phyloP scores from a whole-genome alignment of 2,329 filamentous ascomycete species.

The Paecilomyces niveus region DNA sequence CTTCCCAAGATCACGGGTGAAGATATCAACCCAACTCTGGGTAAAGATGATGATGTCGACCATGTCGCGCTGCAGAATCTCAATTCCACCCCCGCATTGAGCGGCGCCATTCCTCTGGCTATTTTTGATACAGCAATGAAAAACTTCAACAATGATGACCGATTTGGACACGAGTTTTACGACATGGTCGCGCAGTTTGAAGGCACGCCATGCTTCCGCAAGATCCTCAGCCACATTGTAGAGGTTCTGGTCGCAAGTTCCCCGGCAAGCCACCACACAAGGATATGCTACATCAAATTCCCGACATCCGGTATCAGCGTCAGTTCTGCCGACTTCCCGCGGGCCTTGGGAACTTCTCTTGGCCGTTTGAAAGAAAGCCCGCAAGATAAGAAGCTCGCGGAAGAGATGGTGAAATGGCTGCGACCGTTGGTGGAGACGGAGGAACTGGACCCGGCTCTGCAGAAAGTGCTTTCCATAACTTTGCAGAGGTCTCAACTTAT shows the following conservation, averaged over 20 bases:
- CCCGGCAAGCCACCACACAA: conserved; percentile 56
- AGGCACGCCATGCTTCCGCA: conserved; percentile 56
- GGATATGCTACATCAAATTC: conserved; percentile 64
- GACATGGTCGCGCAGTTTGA: conserved; percentile 67
- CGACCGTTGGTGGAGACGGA: conserved; percentile 38
- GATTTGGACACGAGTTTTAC: conserved; percentile 70
- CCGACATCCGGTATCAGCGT: conserved; percentile 60
- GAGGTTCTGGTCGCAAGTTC: conserved; percentile 52
- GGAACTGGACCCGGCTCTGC: conserved; percentile 47
- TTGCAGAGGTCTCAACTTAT: conserved; percentile 26
- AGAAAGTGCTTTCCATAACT: conserved; percentile 43
- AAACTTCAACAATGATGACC: conserved; percentile 61
- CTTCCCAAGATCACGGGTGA: conserved; percentile 55
- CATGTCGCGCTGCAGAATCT: conserved; percentile 55
- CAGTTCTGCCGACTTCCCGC: conserved; percentile 64
- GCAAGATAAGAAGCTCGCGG: conserved; percentile 34
- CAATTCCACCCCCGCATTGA: conserved; percentile 69
- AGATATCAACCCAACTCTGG: conserved; percentile 50
- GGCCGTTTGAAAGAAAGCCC: conserved; percentile 51
- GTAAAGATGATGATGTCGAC: conserved; percentile 48
- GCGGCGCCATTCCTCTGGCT: conserved; percentile 86
- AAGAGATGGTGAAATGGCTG: conserved; percentile 44
- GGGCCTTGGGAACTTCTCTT: conserved; percentile 60
- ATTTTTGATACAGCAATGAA: conserved; percentile 83
- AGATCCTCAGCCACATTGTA: conserved; percentile 67